A percentile compares a stretch with the other conserved stretches of the same genome.
Conservation (phyloP, 371 early-diverging fungal species). For the Globomyces sp. region DNA sequence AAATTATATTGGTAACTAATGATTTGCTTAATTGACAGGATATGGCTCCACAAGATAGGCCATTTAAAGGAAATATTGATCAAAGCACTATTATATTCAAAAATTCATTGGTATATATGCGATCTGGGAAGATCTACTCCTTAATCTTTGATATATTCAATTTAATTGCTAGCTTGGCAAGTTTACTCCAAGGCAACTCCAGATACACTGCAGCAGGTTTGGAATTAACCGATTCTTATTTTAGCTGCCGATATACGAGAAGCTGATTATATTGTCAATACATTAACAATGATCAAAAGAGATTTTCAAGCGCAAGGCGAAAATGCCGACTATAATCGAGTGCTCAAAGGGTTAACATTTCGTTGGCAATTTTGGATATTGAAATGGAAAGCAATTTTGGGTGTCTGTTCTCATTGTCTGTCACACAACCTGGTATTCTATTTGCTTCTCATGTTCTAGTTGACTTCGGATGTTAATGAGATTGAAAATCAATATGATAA, state of each 20-base stretch:
- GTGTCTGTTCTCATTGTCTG: slow-evolving; percentile 8
- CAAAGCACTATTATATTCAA: slow-evolving; percentile 28
- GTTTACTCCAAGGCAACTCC: slow-evolving; percentile 45
- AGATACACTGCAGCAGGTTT: slow-evolving; percentile 40
- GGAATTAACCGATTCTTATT: not conserved
- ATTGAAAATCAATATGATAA: slow-evolving; percentile 16
- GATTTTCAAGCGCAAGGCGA: slow-evolving; percentile 46
- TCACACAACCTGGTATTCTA: slow-evolving; percentile 8
- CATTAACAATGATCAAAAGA: slow-evolving; percentile 48
- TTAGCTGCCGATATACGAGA: slow-evolving; percentile 37
- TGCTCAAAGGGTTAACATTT: slow-evolving; percentile 32
- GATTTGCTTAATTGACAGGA: too few relatives aligned
- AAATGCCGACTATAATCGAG: slow-evolving; percentile 38
- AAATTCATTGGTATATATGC: slow-evolving; percentile 34
- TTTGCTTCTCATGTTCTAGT: not conserved
- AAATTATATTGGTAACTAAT: slow-evolving; percentile 29
- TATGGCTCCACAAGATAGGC: slow-evolving; percentile 25
- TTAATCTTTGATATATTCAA: slow-evolving; percentile 40
- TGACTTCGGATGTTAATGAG: slow-evolving; percentile 7
- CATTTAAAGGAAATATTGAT: slow-evolving; percentile 30
- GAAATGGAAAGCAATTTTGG: slow-evolving; percentile 19
- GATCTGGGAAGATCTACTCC: slow-evolving; percentile 35
- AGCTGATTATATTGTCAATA: slow-evolving; percentile 48
- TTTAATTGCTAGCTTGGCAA: slow-evolving; percentile 35
- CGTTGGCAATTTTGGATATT: slow-evolving; percentile 49